phyloP scores from a whole-genome alignment of 73 alveolate species.

The Tetrahymena malaccensis region DNA sequence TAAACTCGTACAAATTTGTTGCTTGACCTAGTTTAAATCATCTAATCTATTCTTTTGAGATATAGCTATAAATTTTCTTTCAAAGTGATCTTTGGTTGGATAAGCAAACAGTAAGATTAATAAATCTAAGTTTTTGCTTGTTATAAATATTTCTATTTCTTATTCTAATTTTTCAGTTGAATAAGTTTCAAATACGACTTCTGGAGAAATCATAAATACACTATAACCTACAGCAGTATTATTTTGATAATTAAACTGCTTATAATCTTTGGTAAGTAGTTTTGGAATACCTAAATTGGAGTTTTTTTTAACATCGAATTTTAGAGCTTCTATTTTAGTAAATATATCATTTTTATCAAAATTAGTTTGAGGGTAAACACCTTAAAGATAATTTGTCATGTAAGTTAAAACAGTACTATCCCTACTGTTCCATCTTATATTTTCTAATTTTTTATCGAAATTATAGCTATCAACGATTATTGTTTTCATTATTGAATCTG shows the following conservation, averaged over 20 bases:
- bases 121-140: neutral
- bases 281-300: neutral
- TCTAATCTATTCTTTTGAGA: neutral
- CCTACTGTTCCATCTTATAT: neutral
- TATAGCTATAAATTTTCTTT: neutral
- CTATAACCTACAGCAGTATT: neutral
- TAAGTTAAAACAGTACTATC: neutral
- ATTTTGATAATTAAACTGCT: neutral
- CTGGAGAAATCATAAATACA: neutral
- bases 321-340: neutral
- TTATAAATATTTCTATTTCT: neutral
- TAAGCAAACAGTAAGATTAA: neutral
- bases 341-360: neutral
- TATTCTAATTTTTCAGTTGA: neutral
- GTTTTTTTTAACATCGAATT: neutral
- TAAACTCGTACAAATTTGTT: neutral
- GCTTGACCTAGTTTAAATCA: neutral
- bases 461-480: neutral
- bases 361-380: neutral
- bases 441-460: neutral
- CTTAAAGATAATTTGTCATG: neutral
- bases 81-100: neutral
- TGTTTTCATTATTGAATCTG: neutral
- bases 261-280: neutral
- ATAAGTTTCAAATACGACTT: neutral